Percentiles rank a stretch among this genome's conserved stretches.
Evolutionary conservation across 352 stramenopile species (phyloP).

Genomic region (Phytophthora citricola): DNA sequence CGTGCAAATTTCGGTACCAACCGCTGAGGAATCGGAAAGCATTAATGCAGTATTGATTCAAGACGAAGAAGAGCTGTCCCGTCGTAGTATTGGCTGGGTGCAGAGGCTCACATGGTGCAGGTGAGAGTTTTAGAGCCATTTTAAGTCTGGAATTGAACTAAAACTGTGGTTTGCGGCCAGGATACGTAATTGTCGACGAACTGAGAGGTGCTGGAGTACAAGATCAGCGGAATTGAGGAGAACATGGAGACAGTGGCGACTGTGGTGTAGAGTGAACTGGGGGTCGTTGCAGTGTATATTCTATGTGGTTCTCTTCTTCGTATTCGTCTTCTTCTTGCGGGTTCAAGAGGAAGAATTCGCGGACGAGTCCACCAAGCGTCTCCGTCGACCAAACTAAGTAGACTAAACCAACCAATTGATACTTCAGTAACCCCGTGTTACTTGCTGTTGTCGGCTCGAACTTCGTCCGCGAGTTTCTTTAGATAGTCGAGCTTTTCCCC

Average conservation of each 20-base stretch:
- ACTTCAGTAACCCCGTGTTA: background rate
- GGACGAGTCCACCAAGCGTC: conserved; percentile 16
- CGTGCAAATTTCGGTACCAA: conserved; percentile 16
- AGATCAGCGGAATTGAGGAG: conserved; percentile 10
- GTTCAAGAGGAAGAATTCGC: conserved; percentile 69
- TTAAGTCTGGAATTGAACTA: conserved; percentile 1
- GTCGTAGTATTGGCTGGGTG: conserved; percentile 11
- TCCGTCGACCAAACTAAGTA: conserved; percentile 26
- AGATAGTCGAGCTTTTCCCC: conserved; percentile 29
- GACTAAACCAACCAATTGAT: too few relatives aligned
- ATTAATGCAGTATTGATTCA: conserved; percentile 10
- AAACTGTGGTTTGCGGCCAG: conserved; percentile 13
- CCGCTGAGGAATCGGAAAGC: conserved; percentile 2
- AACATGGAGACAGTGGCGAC: conserved; percentile 42
- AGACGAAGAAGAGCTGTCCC: conserved; percentile 3
- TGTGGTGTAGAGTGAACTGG: conserved; percentile 68
- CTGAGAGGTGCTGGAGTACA: conserved; percentile 2
- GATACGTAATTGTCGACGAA: conserved; percentile 2
- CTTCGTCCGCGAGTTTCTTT: conserved; percentile 25
- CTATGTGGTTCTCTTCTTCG: conserved; percentile 68
- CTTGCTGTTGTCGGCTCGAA: conserved; percentile 16
- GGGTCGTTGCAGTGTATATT: conserved; percentile 62
- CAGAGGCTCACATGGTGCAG: conserved; percentile 14
- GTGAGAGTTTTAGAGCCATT: conserved; percentile 6
- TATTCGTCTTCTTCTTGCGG: conserved; percentile 68